Evolutionary conservation across 2,329 filamentous ascomycete species (phyloP).

Genomic region (Penicillium corylophilum): DNA sequence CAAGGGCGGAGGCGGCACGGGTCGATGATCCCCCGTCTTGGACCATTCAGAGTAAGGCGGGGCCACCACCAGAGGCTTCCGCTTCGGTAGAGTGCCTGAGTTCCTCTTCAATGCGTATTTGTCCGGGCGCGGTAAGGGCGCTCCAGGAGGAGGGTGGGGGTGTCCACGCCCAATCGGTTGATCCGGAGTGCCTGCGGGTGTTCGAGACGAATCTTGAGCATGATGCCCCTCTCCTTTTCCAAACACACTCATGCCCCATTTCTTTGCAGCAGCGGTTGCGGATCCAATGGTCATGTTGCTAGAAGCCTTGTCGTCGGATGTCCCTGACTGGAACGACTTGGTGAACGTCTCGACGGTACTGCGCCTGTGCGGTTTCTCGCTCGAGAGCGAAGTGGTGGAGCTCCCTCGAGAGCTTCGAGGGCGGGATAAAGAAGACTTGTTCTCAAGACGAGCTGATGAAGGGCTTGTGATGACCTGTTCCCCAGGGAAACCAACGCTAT

Average conservation of each 20-base stretch:
- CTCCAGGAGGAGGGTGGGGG: slow-evolving; percentile 77
- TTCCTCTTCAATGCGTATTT: slow-evolving; percentile 57
- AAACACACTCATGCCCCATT: slow-evolving; percentile 58
- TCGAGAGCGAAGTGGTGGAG: slow-evolving; percentile 28
- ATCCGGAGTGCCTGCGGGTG: slow-evolving; percentile 47
- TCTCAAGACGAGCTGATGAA: slow-evolving; percentile 29
- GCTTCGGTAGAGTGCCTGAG: slow-evolving; percentile 59
- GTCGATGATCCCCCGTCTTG: slow-evolving; percentile 33
- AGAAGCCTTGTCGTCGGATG: slow-evolving; percentile 38
- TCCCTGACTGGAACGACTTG: slow-evolving; percentile 25
- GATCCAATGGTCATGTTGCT: slow-evolving; percentile 46
- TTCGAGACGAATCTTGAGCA: slow-evolving; percentile 40
- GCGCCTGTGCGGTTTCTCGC: slow-evolving; percentile 29
- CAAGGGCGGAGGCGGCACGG: slow-evolving; percentile 48
- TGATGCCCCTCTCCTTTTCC: slow-evolving; percentile 41
- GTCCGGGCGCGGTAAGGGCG: slow-evolving; percentile 70
- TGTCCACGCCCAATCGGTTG: slow-evolving; percentile 81
- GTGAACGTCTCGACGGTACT: slow-evolving; percentile 33
- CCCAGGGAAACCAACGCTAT: slow-evolving; percentile 19
- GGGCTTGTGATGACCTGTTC: slow-evolving; percentile 27
- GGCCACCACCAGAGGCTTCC: slow-evolving; percentile 59
- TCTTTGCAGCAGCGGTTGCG: slow-evolving; percentile 59
- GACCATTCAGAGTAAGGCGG: slow-evolving; percentile 36
- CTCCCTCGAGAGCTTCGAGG: slow-evolving; percentile 21
- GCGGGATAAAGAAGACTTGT: slow-evolving; percentile 23